A percentile compares a stretch with the other conserved stretches of the same genome.
Conservation (phyloP, 2,329 filamentous ascomycete genomes). For the Aureobasidium sp. region DNA sequence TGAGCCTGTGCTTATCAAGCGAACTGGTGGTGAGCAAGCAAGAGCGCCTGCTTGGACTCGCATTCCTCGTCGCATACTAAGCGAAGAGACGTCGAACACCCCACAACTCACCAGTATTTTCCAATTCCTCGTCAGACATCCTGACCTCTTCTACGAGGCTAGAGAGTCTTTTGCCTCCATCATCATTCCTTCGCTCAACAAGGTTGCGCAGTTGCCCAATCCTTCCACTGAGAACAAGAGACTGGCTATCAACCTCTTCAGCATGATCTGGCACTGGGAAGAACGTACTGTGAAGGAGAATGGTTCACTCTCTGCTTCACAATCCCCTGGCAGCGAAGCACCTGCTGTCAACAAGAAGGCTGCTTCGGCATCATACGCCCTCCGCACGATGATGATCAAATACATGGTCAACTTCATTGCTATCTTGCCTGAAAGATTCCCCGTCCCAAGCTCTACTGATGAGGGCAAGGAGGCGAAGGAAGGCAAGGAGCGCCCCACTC, state of each 20-base stretch:
- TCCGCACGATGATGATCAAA: conserved; percentile 77
- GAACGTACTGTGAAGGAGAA: conserved; percentile 65
- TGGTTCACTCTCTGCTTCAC: conserved; percentile 23
- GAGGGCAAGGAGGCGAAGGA: conserved; percentile 40
- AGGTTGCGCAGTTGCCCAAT: conserved; percentile 75
- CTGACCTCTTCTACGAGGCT: conserved; percentile 89
- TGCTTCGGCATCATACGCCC: conserved; percentile 35
- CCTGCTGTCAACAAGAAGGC: conserved; percentile 22
- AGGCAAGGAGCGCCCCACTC: conserved; percentile 46
- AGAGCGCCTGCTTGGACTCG: conserved; percentile 79
- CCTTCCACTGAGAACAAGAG: conserved; percentile 88
- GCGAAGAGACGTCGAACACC: conserved; percentile 89
- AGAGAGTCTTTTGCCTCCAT: conserved; percentile 83
- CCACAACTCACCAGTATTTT: conserved; percentile 97
- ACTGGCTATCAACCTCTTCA: conserved; percentile 82
- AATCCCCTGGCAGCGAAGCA: conserved; percentile 18
- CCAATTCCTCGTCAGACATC: conserved; percentile 88
- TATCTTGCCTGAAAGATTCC: conserved; percentile 76
- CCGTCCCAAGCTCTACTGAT: conserved; percentile 53
- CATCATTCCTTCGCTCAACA: conserved; percentile 81
- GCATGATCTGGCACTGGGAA: conserved; percentile 88
- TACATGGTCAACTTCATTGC: conserved; percentile 96
- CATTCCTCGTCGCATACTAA: conserved; percentile 79
- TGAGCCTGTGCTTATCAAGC: conserved; percentile 84
- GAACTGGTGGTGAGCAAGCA: conserved; percentile 59